phyloP scores from a whole-genome alignment of 208 protist genomes.

The Acanthamoeba lenticulata region DNA sequence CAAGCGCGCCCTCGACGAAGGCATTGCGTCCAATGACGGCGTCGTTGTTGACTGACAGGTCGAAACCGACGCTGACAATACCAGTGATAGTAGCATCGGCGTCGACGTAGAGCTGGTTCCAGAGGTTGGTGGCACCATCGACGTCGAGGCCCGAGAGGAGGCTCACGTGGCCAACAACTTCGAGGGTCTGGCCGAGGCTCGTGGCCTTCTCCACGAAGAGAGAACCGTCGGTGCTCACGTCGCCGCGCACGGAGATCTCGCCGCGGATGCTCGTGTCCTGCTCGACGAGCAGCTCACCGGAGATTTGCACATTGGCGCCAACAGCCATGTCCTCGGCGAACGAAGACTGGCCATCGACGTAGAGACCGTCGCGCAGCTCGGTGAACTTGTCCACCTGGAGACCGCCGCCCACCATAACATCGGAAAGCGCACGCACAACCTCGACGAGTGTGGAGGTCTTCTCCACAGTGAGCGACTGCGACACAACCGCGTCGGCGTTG shows the following conservation, averaged over 20 bases:
- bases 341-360: background rate
- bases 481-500: background rate
- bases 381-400: conserved; percentile 17
- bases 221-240: background rate
- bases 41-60: no score
- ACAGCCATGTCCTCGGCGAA: conserved; percentile 4
- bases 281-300: background rate
- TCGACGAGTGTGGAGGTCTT: background rate
- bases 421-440: background rate
- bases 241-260: background rate
- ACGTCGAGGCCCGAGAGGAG: no score
- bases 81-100: no score
- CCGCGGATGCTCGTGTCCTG: no score
- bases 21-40: background rate
- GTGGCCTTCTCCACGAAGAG: background rate
- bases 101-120: background rate
- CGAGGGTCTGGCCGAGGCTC: background rate
- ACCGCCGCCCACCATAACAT: background rate
- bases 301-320: background rate
- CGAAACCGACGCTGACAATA: no score
- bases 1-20: no score
- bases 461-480: background rate
- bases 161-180: no score
- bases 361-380: background rate
- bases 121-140: no score